phyloP scores from a whole-genome alignment of 129 eudicot species.

The Chrysanthemum lavandulifolium region DNA sequence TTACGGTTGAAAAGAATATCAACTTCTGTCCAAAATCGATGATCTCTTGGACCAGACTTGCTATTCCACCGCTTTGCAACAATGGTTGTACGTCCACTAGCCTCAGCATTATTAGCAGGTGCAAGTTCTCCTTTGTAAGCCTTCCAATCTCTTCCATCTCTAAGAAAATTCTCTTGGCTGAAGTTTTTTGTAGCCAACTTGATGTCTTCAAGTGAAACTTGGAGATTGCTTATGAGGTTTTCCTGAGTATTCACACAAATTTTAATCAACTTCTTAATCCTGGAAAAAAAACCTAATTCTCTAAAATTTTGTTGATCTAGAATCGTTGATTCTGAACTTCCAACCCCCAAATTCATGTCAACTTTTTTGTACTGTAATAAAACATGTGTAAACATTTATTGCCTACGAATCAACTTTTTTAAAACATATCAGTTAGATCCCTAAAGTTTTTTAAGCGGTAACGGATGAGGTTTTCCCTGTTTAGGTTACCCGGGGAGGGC shows the following conservation, averaged over 20 bases:
- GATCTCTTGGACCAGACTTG: neutral
- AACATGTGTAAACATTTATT: too few relatives aligned
- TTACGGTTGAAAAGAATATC: neutral
- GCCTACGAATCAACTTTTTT: too few relatives aligned
- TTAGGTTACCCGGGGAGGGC: too few relatives aligned
- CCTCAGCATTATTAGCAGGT: neutral
- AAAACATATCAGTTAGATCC: too few relatives aligned
- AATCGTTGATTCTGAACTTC: neutral
- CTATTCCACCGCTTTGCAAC: conserved; percentile 4
- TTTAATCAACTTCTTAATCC: neutral
- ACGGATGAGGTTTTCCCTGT: too few relatives aligned
- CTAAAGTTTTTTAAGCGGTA: too few relatives aligned
- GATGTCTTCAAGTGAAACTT: neutral
- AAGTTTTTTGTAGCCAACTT: neutral
- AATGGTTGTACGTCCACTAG: neutral
- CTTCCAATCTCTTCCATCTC: neutral
- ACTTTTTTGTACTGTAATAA: neutral
- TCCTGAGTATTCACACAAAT: neutral
- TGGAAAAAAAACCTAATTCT: too few relatives aligned
- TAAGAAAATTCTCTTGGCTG: neutral
- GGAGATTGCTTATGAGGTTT: neutral
- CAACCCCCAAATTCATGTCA: neutral
- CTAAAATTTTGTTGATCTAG: neutral
- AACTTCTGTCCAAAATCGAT: neutral
- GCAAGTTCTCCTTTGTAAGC: neutral